phyloP scores from a whole-genome alignment of 495 filamentous ascomycete species.

The Aspergillus baeticus region DNA sequence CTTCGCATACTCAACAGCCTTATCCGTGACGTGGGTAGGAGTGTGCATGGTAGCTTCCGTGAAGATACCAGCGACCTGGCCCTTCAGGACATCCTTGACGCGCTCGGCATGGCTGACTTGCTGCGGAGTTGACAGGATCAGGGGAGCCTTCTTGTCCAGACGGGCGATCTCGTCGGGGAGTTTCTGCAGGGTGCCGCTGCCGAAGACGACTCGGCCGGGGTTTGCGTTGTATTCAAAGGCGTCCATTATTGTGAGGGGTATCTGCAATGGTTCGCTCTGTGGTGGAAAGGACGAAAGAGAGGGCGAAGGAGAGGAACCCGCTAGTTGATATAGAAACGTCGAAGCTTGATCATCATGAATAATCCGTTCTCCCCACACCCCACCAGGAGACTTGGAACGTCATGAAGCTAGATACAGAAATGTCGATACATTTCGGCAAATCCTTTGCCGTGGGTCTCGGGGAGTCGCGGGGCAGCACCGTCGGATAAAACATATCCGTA shows the following conservation, averaged over 20 bases:
- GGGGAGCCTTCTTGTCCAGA: slow-evolving; percentile 51
- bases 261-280: background rate
- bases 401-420: slow-evolving; percentile 3
- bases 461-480: slow-evolving; percentile 18
- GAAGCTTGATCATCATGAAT: slow-evolving; percentile 28
- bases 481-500: background rate
- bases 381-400: slow-evolving; percentile 19
- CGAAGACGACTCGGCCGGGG: slow-evolving; percentile 61
- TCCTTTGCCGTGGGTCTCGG: slow-evolving; percentile 27
- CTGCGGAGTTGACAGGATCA: slow-evolving; percentile 59
- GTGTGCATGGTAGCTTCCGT: slow-evolving; percentile 68
- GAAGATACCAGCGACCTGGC: slow-evolving; percentile 57
- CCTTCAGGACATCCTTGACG: slow-evolving; percentile 48
- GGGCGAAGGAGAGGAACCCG: background rate
- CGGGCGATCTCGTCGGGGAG: slow-evolving; percentile 59
- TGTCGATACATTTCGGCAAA: slow-evolving; percentile 20
- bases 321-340: slow-evolving; percentile 5
- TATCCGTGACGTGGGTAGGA: slow-evolving; percentile 60
- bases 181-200: slow-evolving; percentile 58
- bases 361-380: slow-evolving; percentile 33
- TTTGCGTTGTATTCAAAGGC: slow-evolving; percentile 61
- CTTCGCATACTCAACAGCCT: slow-evolving; percentile 54
- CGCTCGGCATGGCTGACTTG: slow-evolving; percentile 52
- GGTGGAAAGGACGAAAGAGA: background rate
- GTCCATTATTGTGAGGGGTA: slow-evolving; percentile 50